Evolutionary conservation across 2,329 filamentous ascomycete genomes (phyloP).

Genomic region (Sporothrix curviconia): DNA sequence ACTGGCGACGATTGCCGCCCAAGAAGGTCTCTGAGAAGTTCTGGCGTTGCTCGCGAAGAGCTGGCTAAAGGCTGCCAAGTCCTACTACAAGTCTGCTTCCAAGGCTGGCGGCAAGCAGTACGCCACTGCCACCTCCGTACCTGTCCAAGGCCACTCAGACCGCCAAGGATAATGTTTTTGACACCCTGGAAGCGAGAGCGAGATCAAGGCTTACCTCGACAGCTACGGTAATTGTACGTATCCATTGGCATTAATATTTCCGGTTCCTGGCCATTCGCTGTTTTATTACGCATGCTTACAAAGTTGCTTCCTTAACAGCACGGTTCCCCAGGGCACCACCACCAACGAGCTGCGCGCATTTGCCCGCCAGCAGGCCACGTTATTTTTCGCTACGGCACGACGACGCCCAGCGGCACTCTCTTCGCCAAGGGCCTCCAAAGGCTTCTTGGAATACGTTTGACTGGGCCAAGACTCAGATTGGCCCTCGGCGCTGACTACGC

Average conservation of each 20-base stretch:
- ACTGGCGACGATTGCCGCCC: conserved; percentile 48
- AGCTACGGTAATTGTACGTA: conserved; percentile 62
- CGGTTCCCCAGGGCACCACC: conserved; percentile 58
- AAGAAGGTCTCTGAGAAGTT: conserved; percentile 56
- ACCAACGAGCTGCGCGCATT: conserved; percentile 63
- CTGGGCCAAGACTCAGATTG: conserved; percentile 46
- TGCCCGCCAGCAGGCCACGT: conserved; percentile 66
- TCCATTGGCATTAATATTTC: background rate
- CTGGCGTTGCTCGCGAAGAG: conserved; percentile 64
- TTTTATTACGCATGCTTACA: conserved; percentile 18
- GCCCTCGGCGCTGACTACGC: conserved; percentile 42
- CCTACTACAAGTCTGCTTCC: conserved; percentile 53
- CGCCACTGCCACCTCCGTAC: conserved; percentile 65
- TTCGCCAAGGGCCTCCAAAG: conserved; percentile 56
- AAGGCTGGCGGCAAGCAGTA: conserved; percentile 50
- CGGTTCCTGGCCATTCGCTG: conserved; percentile 22
- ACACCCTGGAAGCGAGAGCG: conserved; percentile 66
- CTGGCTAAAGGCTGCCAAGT: conserved; percentile 59
- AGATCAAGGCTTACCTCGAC: conserved; percentile 74
- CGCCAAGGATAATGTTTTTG: conserved; percentile 61
- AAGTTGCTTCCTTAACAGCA: conserved; percentile 27
- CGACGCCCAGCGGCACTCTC: conserved; percentile 57
- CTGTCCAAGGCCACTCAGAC: conserved; percentile 58
- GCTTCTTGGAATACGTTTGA: conserved; percentile 35
- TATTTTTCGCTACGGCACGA: conserved; percentile 72